A percentile compares a stretch with the other conserved stretches of the same genome.
These are phyloP conservation scores for Cubamyces lactineus DNA, from an alignment of 768 basidiomycete genomes.

Conservation along the genomic window DNA sequence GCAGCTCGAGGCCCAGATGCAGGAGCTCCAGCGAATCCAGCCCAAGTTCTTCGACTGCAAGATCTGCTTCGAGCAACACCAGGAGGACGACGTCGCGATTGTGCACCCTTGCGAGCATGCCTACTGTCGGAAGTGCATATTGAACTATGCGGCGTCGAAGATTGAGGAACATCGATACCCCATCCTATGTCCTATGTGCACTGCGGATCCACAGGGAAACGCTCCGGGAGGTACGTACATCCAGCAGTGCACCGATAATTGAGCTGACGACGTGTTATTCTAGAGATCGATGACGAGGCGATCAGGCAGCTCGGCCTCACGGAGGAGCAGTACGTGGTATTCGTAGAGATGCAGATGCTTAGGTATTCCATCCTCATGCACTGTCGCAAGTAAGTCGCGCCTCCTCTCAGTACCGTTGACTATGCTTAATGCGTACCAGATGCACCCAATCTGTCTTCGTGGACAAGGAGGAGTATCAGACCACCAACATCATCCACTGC, in stretches of 20 bases:
- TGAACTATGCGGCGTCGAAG: conserved; percentile 45
- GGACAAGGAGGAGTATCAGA: conserved; percentile 50
- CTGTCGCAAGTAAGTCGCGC: conserved; percentile 54
- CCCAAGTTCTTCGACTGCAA: conserved; percentile 52
- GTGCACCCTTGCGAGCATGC: conserved; percentile 51
- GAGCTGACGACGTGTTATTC: background rate
- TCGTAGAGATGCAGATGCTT: conserved; percentile 51
- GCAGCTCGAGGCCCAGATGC: conserved; percentile 40
- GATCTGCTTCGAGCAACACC: conserved; percentile 56
- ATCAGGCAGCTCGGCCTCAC: conserved; percentile 50
- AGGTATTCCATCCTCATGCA: conserved; percentile 46
- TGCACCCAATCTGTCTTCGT: conserved; percentile 54
- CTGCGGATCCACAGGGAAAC: conserved; percentile 29
- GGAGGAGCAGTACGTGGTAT: conserved; percentile 43
- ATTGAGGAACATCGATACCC: conserved; percentile 59
- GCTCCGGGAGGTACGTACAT: conserved; percentile 37
- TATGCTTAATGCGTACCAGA: conserved; percentile 35
- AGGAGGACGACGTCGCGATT: conserved; percentile 46
- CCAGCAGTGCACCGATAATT: background rate
- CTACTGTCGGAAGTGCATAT: conserved; percentile 59
- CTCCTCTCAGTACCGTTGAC: background rate
- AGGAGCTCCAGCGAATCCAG: conserved; percentile 31
- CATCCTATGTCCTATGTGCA: conserved; percentile 63
- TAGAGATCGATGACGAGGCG: conserved; percentile 46
- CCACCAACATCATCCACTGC: conserved; percentile 48